Percentiles rank a stretch among this genome's conserved stretches.
Evolutionary conservation across 345 rosid genomes (phyloP).

Genomic region (Eucalyptus virginea): DNA sequence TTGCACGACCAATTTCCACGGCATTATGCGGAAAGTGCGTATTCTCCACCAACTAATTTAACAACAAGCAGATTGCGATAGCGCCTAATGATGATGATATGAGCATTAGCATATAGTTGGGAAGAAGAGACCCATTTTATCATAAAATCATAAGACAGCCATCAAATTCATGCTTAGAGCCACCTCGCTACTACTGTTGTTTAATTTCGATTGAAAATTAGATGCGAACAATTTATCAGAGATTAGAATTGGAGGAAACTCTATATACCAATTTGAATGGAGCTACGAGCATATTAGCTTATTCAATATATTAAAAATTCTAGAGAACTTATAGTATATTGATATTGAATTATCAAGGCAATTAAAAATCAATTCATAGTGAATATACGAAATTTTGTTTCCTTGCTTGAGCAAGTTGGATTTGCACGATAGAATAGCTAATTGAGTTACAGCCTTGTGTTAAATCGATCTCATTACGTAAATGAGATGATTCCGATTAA

Average conservation of each 20-base stretch:
- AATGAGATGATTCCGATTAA: neutral
- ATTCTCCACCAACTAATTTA: neutral
- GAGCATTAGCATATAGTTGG: neutral
- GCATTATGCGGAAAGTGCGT: neutral
- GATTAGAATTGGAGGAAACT: neutral
- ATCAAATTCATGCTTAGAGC: neutral
- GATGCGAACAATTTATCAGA: rapidly evolving
- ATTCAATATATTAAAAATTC: too few relatives aligned
- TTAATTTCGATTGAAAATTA: too few relatives aligned
- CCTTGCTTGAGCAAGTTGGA: neutral
- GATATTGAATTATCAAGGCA: neutral
- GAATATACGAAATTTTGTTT: neutral
- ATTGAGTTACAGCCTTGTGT: rapidly evolving
- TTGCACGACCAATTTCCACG: neutral
- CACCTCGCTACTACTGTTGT: neutral
- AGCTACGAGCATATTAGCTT: neutral
- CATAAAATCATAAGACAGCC: neutral
- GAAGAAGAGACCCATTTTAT: neutral
- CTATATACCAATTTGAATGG: neutral
- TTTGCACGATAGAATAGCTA: neutral
- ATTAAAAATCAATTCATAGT: neutral
- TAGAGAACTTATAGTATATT: neutral
- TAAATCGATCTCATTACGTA: neutral
- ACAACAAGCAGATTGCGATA: too few relatives aligned
- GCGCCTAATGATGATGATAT: neutral